Evolutionary conservation across 2,329 filamentous ascomycete species (phyloP), one percentile per base, ranked within the genome.

Genomic region (Fusarium sp.): DNA sequence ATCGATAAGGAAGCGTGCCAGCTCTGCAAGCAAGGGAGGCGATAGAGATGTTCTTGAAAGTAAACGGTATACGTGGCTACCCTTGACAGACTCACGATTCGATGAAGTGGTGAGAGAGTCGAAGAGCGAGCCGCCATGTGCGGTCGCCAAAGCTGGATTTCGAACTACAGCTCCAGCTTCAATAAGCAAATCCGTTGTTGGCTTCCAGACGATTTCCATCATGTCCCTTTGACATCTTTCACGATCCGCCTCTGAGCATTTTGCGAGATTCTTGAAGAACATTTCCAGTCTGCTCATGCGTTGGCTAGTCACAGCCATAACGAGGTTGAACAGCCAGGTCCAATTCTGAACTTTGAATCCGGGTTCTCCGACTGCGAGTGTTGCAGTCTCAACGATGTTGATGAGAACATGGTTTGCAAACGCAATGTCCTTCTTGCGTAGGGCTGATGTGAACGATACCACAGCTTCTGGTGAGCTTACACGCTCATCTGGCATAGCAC

Each of bases 151-250:
- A n/a, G 57, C 50, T 10, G 71, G 60, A 6, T 65, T 65, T 8
- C 46, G 44, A 45, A 68, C 46, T 22, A 68, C 70, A 3, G 62
- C 71, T 38, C 79, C 79, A 1, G 65, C 57, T 13, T 77, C 56
- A 10, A 82, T 47, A 1, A 82, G 66, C 11, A 74, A 62, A 6
- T 70, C 62, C 1, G 80, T 73, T 1, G 78, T 81, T 7, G 80
- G 79, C 31, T 77, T 76, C 80, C 79, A 81, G 4, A 82, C 71
- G 1, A 54, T 45, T 3, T 72, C 62, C 36, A 65, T 52, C 38
- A 71, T 42, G 15, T 60, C 29, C 5, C 27, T 60, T 29, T 74
- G 42, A 15, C 63, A 50, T 15, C n/a, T 39, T 10, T 55, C n/a
- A 4, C 46, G 44, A 13, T 65, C 62, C 2, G 27, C 29, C 6